Evolutionary conservation across 2,329 filamentous ascomycete species (phyloP).

Genomic region (Colletotrichum truncatum): DNA sequence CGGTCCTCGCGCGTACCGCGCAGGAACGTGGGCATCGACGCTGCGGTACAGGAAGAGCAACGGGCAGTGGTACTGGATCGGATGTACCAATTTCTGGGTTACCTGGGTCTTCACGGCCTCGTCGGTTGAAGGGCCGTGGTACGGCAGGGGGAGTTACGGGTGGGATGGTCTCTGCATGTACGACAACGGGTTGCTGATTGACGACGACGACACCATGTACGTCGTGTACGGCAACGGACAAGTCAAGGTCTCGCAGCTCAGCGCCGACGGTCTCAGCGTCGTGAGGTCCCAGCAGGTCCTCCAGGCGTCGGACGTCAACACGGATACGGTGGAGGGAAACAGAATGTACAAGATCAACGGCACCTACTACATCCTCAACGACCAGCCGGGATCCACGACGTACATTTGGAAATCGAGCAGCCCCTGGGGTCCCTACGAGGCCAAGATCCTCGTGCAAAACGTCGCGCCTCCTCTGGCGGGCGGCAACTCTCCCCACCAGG

Average conservation of each 20-base stretch:
- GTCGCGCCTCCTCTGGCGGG: conserved; percentile 53
- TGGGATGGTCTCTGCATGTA: conserved; percentile 59
- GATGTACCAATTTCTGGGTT: conserved; percentile 58
- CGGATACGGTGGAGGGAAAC: conserved; percentile 55
- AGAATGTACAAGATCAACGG: conserved; percentile 67
- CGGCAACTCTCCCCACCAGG: conserved; percentile 62
- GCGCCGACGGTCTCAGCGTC: conserved; percentile 54
- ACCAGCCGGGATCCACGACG: conserved; percentile 53
- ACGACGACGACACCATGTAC: conserved; percentile 68
- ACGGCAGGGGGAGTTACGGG: conserved; percentile 43
- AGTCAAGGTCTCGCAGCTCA: conserved; percentile 61
- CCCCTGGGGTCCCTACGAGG: conserved; percentile 62
- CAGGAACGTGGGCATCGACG: conserved; percentile 65
- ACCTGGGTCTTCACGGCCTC: conserved; percentile 64
- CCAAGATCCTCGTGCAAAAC: conserved; percentile 51
- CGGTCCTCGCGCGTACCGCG: conserved; percentile 54
- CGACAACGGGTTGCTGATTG: conserved; percentile 65
- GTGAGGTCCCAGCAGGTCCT: conserved; percentile 56
- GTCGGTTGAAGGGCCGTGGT: conserved; percentile 52
- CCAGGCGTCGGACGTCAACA: conserved; percentile 43
- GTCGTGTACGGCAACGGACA: conserved; percentile 61
- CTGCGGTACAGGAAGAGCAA: conserved; percentile 60
- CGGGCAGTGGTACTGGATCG: conserved; percentile 65
- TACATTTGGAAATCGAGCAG: conserved; percentile 59
- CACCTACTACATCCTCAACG: conserved; percentile 63